Evolutionary conservation across 129 eudicot genomes (phyloP).

Genomic region (Heracleum sosnowskyi): DNA sequence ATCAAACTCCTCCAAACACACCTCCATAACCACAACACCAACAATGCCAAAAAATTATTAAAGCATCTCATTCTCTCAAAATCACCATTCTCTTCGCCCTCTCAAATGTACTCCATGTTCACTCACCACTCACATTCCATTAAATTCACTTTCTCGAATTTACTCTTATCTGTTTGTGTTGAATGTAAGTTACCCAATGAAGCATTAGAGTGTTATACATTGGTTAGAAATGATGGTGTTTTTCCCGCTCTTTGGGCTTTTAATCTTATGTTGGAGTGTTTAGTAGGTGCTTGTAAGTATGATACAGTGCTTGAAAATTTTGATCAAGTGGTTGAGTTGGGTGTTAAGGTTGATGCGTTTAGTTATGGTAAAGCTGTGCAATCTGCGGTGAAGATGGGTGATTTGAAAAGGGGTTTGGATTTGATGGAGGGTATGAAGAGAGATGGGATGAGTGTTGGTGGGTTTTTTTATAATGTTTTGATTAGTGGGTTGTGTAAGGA

Average conservation of each 20-base stretch:
- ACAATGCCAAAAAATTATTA: background rate
- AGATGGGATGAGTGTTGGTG: slow-evolving; percentile 4
- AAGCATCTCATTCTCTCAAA: slow-evolving; percentile 8
- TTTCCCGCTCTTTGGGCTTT: slow-evolving; percentile 15
- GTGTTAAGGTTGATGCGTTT: slow-evolving; percentile 13
- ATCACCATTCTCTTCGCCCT: slow-evolving; percentile 11
- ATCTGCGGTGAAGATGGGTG: slow-evolving; percentile 21
- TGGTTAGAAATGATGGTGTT: slow-evolving; percentile 16
- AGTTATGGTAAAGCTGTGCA: slow-evolving; percentile 21
- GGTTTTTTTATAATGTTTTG: slow-evolving; percentile 21
- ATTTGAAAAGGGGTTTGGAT: slow-evolving; percentile 17
- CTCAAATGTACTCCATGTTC: slow-evolving; percentile 10
- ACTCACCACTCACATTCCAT: background rate
- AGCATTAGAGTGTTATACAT: slow-evolving; percentile 4
- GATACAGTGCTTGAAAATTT: background rate
- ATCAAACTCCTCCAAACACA: background rate
- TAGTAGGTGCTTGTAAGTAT: slow-evolving; percentile 5
- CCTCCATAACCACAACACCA: slow-evolving; percentile 5
- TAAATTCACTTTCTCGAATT: background rate
- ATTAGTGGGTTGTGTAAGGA: slow-evolving; percentile 18
- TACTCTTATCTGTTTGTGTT: slow-evolving; percentile 18
- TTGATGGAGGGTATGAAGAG: slow-evolving; percentile 14
- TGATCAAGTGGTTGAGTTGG: slow-evolving; percentile 5
- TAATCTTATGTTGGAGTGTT: slow-evolving; percentile 15
- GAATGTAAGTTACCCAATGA: slow-evolving; percentile 14